Conservation (phyloP, 495 filamentous ascomycete genomes). For the Penicillium flavigenum region DNA sequence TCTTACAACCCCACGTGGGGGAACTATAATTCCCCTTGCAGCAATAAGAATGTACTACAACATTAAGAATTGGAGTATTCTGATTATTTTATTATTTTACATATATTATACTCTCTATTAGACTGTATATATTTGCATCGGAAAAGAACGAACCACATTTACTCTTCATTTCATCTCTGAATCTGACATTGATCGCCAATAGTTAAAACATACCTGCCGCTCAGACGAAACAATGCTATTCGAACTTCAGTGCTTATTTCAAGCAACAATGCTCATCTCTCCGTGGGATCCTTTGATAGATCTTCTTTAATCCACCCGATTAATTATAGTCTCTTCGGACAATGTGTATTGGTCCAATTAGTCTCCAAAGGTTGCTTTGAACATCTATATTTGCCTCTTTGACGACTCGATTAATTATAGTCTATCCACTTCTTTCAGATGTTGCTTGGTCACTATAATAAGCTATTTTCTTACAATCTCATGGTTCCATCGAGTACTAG, state of each 20-base stretch:
- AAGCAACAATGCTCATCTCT: not conserved
- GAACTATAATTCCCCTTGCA: not conserved
- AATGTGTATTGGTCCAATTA: not conserved
- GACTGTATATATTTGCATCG: no score
- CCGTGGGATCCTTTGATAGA: not conserved
- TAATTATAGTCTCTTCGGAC: not conserved
- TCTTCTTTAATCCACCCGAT: not conserved
- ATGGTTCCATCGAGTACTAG: not conserved
- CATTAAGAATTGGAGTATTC: not conserved
- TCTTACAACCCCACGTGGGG: constrained; percentile 4
- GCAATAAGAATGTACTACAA: not conserved
- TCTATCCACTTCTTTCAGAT: not conserved
- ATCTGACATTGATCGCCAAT: not conserved
- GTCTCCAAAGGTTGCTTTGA: not conserved
- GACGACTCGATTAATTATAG: not conserved
- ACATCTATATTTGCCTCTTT: not conserved
- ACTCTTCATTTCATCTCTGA: not conserved
- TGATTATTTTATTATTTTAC: no score
- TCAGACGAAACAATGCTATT: not conserved
- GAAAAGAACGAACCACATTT: no score
- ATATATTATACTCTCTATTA: no score
- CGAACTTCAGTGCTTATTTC: not conserved
- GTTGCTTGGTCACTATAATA: no score
- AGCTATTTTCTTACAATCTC: not conserved
- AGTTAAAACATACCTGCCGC: not conserved